Evolutionary conservation across 1,284 basidiomycete species (phyloP), one percentile per base, ranked within the genome.

Genomic region (Leccinum griseonigrum): DNA sequence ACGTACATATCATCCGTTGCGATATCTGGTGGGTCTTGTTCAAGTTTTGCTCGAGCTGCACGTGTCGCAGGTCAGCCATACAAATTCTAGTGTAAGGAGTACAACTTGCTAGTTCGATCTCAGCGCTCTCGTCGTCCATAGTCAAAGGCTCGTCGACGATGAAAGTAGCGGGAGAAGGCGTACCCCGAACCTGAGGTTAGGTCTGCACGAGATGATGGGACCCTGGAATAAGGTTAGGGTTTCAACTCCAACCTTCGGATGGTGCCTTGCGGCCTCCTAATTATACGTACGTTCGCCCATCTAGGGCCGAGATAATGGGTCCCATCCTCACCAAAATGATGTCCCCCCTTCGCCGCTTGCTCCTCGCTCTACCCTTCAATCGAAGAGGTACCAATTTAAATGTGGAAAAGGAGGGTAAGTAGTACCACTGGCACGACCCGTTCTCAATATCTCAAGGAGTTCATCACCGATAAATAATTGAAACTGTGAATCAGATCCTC

Each of bases 21-120:
- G 90, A 92, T 62, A 91, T 90, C 68, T 90, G 90, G 28, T 84
- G 83, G 0, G 91, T 92, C 75, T 92, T 93, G 74, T 90, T 87
- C 54, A 93, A 79, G 72, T 93, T 92, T 75, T 93, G 91, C 76
- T 93, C 90, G 10, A 93, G 82, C 91, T 92, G 59, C 46, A 51
- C 38, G 48, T 13, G 11, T 1, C 13, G 3, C 1, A 36, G 3
- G 43, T 63, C 10, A 67, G 46, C 28, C 11, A 10, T 52, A 16
- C 5, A 16, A n/a, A 3, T 31, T 22, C 9, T 6, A 52, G 9
- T 10, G 28, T n/a, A 3, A 31, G 3, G 51, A 31, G 11, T 16
- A 50, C 22, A 9, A 54, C 66, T 31, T 18, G 60, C 69, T 40
- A 70, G 59, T 56, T 70, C 71, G 0, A 70, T 70, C 53, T 70